Base-by-base conservation (phyloP, 805 yeast species). In the Saccharomyces kudriavzevii region DNA sequence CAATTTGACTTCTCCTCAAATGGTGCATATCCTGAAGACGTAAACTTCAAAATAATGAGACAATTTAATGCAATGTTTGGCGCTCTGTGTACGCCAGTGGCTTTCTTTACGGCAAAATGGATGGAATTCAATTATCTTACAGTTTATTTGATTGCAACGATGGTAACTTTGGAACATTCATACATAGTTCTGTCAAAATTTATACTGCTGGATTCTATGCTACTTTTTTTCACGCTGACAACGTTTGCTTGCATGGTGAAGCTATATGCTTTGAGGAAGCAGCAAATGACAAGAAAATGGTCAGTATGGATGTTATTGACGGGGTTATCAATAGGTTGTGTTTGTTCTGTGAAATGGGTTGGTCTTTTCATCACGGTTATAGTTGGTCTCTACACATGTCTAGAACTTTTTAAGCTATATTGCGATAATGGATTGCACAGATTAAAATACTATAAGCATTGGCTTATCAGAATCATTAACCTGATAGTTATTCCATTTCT, bases 1-100 rank as follows among this genome's bases (percentile, higher is more conserved):
- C 77, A 85, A 26, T 94, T 91, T 81, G 88, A 81, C 58, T 94
- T 94, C 74, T 92, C 87, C 28, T 86, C 95, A 49, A 96, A 96
- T 50, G 77, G 77, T 48, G 71, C 68, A 27, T 94, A 86, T 69
- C 96, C 96, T 2, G 87, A 81, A 13, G 78, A 82, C 60, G 78
- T 87, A 46, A 88, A 91, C 66, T 95, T 75, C 68, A 87, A 85
- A 62, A 77, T 83, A 54, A 94, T 94, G 96, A 82, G 99, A 67
- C 71, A 86, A 47, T 87, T 91, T 76, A 87, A 91, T 67, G 95
- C 97, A 43, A 66, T 81, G 22, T 89, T 90, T 71, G 85, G 94
- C 53, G 84, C 94, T 2, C 72, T 85, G 52, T 84, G 94, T 69
- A 90, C 89, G 27, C 98, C 98, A 4, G 70, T 91, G 57, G 89